Conservation (phyloP, 208 protist genomes). For the Crithidia mellificae region DNA sequence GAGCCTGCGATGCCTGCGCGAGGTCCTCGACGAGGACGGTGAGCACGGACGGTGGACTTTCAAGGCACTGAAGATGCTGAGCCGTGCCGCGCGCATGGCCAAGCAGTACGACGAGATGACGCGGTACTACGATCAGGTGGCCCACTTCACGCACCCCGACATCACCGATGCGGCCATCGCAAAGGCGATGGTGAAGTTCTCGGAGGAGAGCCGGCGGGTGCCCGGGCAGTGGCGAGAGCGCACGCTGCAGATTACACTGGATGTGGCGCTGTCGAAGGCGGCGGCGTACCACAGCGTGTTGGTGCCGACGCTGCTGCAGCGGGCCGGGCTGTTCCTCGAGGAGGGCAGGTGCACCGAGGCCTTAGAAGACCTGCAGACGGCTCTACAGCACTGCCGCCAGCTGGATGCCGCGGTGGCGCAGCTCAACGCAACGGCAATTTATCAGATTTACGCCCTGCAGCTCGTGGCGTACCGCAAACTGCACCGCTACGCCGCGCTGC, state of each 20-base stretch:
- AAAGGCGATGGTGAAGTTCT: slow-evolving; percentile 91
- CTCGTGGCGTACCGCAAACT: slow-evolving; percentile 24
- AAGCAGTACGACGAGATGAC: slow-evolving; percentile 86
- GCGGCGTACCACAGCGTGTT: slow-evolving; percentile 51
- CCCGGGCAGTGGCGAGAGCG: slow-evolving; percentile 56
- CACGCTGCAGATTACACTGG: slow-evolving; percentile 72
- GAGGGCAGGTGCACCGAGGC: slow-evolving; percentile 18
- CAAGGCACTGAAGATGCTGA: slow-evolving; percentile 94
- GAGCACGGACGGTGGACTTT: slow-evolving; percentile 90
- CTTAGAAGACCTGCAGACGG: slow-evolving; percentile 19
- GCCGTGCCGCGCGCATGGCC: slow-evolving; percentile 70
- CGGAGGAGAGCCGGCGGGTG: slow-evolving; percentile 74
- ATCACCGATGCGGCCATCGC: slow-evolving; percentile 37
- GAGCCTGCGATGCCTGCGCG: slow-evolving; percentile 68
- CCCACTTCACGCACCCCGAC: slow-evolving; percentile 49
- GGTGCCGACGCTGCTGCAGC: slow-evolving; percentile 91
- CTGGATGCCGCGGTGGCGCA: slow-evolving; percentile 4
- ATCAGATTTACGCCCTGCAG: slow-evolving; percentile 19
- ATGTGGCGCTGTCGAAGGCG: slow-evolving; percentile 52
- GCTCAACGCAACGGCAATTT: slow-evolving; percentile 24
- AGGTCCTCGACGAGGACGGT: slow-evolving; percentile 82
- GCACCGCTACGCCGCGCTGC: slow-evolving; percentile 32
- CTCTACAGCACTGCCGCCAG: slow-evolving; percentile 15
- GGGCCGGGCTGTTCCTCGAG: slow-evolving; percentile 23
- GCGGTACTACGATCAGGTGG: slow-evolving; percentile 71